Base-by-base conservation (phyloP, 805 yeast genomes). In the Kazachstania africana region DNA sequence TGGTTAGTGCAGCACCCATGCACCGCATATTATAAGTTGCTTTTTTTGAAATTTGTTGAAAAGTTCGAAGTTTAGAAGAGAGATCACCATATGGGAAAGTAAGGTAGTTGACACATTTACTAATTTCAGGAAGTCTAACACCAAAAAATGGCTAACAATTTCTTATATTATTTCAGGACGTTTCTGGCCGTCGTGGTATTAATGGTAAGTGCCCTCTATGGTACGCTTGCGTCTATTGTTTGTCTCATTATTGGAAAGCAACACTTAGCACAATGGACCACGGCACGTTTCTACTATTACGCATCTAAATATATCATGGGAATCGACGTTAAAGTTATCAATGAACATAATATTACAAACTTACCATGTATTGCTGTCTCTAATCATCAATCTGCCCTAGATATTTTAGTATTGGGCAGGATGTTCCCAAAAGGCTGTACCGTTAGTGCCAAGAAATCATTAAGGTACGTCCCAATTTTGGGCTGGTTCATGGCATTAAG, bases 401-500 rank as follows among this genome's bases (percentile, higher is more conserved):
- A 91, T 53, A 73, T 91, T 36, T 65, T 80, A 31, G 59, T 87
- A 36, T 63, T 91, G 41, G 97, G 95, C 17, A 72, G 70, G 42
- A 57, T 83, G 26, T 91, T 91, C 65, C 95, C 94, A 31, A 73
- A 75, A 29, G 83, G 82, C 31, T 84, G 87, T 62, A 76, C 87
- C 6, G 95, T 91, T 28, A 91, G 97, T 1, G 91, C 96, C 22
- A 91, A 91, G 59, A 75, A 73, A 53, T 78, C 82, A 4, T 67
- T 91, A 47, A 75, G 81, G 47, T 83, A 72, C 51, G 63, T 84
- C 32, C 99, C 99, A 12, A 70, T 91, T 46, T 65, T 91, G 44
- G 99, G 99, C 10, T 88, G 96, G 97, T 91, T 87, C 61, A 87
- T 91, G 98, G 49, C 73, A 16, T 68, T 84, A 16, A 75, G 91